These are phyloP conservation scores for Arthrobotrys megalospora DNA, from an alignment of 2,329 filamentous ascomycete genomes.

Conservation along the genomic window DNA sequence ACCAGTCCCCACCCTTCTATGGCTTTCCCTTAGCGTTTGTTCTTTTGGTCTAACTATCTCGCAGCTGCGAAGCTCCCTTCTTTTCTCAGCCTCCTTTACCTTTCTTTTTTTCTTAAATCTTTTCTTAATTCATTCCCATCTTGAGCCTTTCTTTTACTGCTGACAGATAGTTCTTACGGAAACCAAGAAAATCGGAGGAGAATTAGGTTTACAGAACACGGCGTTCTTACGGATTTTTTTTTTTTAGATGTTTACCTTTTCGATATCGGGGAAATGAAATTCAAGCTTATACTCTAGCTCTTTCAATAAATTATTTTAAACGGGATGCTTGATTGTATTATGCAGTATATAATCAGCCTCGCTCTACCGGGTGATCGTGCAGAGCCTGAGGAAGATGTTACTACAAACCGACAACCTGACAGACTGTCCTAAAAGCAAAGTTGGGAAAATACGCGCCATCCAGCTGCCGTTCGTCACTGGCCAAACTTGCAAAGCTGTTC, in stretches of 20 bases:
- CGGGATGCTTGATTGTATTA: too few relatives aligned
- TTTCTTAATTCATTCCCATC: background rate
- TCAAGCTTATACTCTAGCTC: background rate
- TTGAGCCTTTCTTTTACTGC: background rate
- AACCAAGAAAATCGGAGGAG: background rate
- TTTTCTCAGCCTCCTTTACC: background rate
- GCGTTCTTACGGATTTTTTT: slow-evolving; percentile 17
- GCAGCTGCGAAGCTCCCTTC: background rate
- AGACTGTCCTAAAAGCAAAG: too few relatives aligned
- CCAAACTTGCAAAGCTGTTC: too few relatives aligned
- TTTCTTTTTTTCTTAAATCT: background rate
- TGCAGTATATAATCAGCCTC: too few relatives aligned
- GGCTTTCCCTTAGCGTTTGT: background rate
- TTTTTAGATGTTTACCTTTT: background rate
- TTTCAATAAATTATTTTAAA: background rate
- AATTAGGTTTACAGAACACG: slow-evolving; percentile 13
- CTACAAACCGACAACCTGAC: too few relatives aligned
- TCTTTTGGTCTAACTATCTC: background rate
- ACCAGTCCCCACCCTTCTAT: background rate
- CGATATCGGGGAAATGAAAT: background rate
- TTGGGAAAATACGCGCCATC: too few relatives aligned
- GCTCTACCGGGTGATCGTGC: too few relatives aligned
- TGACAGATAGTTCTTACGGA: background rate
- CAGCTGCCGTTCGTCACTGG: too few relatives aligned
- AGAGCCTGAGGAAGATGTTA: too few relatives aligned